Evolutionary conservation across 73 alveolate genomes (phyloP), one percentile per base, ranked within the genome.

Genomic region (Uronychia binucleata): DNA sequence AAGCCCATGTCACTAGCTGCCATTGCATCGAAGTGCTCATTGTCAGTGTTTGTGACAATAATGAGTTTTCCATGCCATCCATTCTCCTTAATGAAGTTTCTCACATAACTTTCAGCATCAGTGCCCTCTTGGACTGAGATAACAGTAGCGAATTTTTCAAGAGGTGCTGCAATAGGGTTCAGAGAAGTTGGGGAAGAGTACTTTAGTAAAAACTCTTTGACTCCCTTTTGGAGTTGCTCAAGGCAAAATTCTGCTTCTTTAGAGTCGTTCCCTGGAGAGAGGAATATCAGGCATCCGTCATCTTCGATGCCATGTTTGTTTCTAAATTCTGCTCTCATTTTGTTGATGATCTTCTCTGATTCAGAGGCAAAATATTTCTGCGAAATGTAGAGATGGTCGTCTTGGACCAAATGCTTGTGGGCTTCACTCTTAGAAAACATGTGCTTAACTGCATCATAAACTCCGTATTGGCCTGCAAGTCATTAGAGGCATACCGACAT

Each of bases 161-260:
- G 74, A 11, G 91, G 88, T 28, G 85, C 85, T 0, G 94, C 94
- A 74, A 84, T 77, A 14, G 94, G 94, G 14, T 88, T 79, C 76
- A 88, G 80, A 31, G 91, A 83, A 57, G 94, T 88, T 26, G 94
- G 94, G 5, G 94, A 33, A 0, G 94, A 88, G 91, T 88, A 88
- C 81, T 88, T 88, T 1, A 83, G 88, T 31, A 88, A 25, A 88
- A 88, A 88, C 77, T 88, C 91, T 58, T 83, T 86, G 0, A 83
- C 85, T 28, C 91, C 94, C 57, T 57, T 83, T 29, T 86, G 77
- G 31, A 88, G 84, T 31, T 77, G 27, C 11, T 82, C 94, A 26
- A 77, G 0, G 83, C 86, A 85, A 34, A 89, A 89, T 46, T 77
- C 89, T 25, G 90, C 95, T 59, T 89, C 95, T 28, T 46, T 31